Percentiles rank a stretch among this genome's conserved stretches.
Evolutionary conservation across 106 monocot genomes (phyloP).

Genomic region (Allium sativum): DNA sequence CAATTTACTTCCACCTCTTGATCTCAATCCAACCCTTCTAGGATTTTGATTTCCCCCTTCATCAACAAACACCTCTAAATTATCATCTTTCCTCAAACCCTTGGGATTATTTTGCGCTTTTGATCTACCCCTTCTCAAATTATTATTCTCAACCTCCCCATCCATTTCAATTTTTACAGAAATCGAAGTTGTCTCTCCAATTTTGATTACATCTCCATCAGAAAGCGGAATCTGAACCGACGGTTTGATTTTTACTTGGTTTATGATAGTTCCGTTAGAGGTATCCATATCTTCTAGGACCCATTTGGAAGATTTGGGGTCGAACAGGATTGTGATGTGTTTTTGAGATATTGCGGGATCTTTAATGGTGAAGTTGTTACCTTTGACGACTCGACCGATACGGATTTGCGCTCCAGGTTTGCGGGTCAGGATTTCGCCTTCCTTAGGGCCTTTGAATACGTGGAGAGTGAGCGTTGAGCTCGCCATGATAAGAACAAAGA

Average conservation of each 20-base stretch:
- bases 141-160: not conserved
- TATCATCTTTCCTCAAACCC: slow-evolving; percentile 16
- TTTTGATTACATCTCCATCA: slow-evolving; percentile 53
- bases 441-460: slow-evolving; percentile 43
- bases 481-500: slow-evolving; percentile 7
- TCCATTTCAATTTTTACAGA: slow-evolving; percentile 18
- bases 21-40: not conserved
- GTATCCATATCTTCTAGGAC: slow-evolving; percentile 50
- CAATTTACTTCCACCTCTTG: not conserved
- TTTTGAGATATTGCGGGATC: slow-evolving; percentile 71
- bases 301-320: slow-evolving; percentile 26
- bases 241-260: slow-evolving; percentile 28
- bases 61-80: not conserved
- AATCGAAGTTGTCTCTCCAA: slow-evolving; percentile 47
- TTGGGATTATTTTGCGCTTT: not conserved
- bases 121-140: not conserved
- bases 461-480: slow-evolving; percentile 15
- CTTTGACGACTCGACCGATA: slow-evolving; percentile 61
- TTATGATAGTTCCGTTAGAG: slow-evolving; percentile 79
- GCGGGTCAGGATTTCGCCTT: slow-evolving; percentile 38
- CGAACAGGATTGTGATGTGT: slow-evolving; percentile 48
- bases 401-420: slow-evolving; percentile 20
- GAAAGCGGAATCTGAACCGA: slow-evolving; percentile 22
- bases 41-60: not conserved
- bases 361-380: slow-evolving; percentile 71